Base-by-base conservation (phyloP, 1,284 basidiomycete species). In the Meripilus lineatus region DNA sequence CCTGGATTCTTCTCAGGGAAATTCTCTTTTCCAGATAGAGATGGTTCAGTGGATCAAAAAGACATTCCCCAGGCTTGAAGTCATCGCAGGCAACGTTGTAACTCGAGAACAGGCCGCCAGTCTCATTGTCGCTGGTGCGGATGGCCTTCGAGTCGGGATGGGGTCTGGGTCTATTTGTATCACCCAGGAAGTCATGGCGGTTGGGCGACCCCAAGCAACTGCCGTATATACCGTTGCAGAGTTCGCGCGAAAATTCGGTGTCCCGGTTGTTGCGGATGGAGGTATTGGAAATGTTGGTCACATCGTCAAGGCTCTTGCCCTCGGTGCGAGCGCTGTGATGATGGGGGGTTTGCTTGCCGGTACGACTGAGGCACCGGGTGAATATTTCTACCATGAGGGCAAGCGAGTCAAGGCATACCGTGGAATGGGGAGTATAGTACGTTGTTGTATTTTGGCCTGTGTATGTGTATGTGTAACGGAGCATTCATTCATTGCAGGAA, bases 101-200 rank as follows among this genome's bases (percentile, higher is more conserved):
- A 98, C 94, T 6, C 87, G 96, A 47, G 95, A 97, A 64, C 95
- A 99, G 65, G 95, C 95, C 3, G 95, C 96, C 14, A 82, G 76
- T 45, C 82, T 99, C 48, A 98, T 99, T 54, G 84, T 79, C 18
- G 95, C 93, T 5, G 96, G 95, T 47, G 95, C 94, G 5, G 95
- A 99, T 57, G 95, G 78, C 32, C 77, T 99, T 8, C 88, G 93
- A 38, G 78, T 99, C 34, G 96, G 95, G 43, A 99, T 99, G 95
- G 95, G 95, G 40, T 92, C 87, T 13, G 95, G 95, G 15, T 96
- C 93, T 10, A 99, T 99, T 62, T 99, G 95, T 65, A 99, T 99
- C 68, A 99, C 95, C 4, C 95, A 99, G 68, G 95, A 99, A 65
- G 91, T 99, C 58, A 99, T 98, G 90, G 95, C 96, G n/a, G 95